Percentiles rank a stretch among this genome's conserved stretches.
Evolutionary conservation across 129 eudicot species (phyloP).

Genomic region (Flaveria ramosissima): DNA sequence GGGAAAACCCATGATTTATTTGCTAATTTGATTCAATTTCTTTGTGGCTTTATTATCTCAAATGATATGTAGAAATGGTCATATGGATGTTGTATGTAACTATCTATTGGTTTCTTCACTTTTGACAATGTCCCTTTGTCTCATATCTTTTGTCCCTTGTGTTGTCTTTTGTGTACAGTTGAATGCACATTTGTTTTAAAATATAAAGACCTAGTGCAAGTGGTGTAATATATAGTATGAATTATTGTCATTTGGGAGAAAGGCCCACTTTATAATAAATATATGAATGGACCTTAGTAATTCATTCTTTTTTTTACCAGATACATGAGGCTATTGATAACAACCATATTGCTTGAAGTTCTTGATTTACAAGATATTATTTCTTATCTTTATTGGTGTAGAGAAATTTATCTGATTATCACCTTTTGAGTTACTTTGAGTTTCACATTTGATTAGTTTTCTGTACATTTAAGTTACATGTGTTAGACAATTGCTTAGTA

Average conservation of each 20-base stretch:
- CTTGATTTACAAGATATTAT: too few species aligned
- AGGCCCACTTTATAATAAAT: constrained; percentile 15
- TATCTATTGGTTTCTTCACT: constrained; percentile 32
- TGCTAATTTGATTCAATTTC: not conserved
- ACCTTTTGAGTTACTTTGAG: too few species aligned
- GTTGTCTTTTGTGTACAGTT: constrained; percentile 20
- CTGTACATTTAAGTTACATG: not conserved
- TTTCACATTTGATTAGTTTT: not conserved
- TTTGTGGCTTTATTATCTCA: constrained; percentile 21
- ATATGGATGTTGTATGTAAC: not conserved
- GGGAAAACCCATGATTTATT: constrained; percentile 33
- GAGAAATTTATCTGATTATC: too few species aligned
- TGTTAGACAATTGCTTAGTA: too few species aligned
- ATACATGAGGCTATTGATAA: not conserved
- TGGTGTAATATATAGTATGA: not conserved
- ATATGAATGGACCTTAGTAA: not conserved
- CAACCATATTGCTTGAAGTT: not conserved
- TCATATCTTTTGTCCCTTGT: constrained; percentile 9
- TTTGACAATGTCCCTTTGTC: constrained; percentile 20
- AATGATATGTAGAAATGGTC: constrained; percentile 11
- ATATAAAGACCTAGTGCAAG: not conserved
- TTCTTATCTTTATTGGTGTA: too few species aligned
- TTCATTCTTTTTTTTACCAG: not conserved
- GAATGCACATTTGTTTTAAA: not conserved
- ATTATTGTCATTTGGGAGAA: not conserved